Percentiles rank a stretch among this genome's conserved stretches.
These are phyloP conservation scores for Globisporangium sylvaticum DNA, from an alignment of 352 stramenopile species.

Conservation along the genomic window DNA sequence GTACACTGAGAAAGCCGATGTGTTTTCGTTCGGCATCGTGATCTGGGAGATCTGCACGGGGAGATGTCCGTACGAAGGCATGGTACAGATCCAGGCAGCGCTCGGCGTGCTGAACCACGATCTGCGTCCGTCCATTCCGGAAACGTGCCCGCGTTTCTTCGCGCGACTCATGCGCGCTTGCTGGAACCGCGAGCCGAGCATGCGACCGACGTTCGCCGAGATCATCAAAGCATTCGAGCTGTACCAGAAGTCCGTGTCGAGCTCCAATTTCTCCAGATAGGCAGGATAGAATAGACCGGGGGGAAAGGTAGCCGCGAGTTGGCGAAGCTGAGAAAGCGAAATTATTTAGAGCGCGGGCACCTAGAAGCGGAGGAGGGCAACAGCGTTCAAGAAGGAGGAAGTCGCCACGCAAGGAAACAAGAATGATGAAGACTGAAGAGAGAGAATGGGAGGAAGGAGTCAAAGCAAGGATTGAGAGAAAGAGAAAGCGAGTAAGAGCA, in stretches of 20 bases:
- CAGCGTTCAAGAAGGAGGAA: slow-evolving; percentile 5
- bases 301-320: neutral
- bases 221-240: slow-evolving; percentile 55
- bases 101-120: slow-evolving; percentile 80
- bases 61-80: slow-evolving; percentile 87
- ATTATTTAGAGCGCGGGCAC: slow-evolving; percentile 10
- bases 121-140: slow-evolving; percentile 59
- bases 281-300: slow-evolving; percentile 2
- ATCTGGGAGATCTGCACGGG: slow-evolving; percentile 92
- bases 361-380: neutral
- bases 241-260: slow-evolving; percentile 20
- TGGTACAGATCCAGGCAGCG: slow-evolving; percentile 85
- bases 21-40: slow-evolving; percentile 93
- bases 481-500: neutral
- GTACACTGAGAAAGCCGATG: slow-evolving; percentile 92
- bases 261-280: slow-evolving; percentile 11
- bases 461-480: neutral
- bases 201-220: slow-evolving; percentile 66
- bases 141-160: slow-evolving; percentile 63
- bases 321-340: slow-evolving; percentile 4
- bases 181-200: slow-evolving; percentile 69
- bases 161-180: slow-evolving; percentile 71
- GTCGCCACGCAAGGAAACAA: neutral
- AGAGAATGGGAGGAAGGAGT: too few species aligned
- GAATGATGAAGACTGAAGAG: neutral